Evolutionary conservation across 2,329 filamentous ascomycete genomes (phyloP), one percentile per base, ranked within the genome.

Genomic region (Aspergillus piperis): DNA sequence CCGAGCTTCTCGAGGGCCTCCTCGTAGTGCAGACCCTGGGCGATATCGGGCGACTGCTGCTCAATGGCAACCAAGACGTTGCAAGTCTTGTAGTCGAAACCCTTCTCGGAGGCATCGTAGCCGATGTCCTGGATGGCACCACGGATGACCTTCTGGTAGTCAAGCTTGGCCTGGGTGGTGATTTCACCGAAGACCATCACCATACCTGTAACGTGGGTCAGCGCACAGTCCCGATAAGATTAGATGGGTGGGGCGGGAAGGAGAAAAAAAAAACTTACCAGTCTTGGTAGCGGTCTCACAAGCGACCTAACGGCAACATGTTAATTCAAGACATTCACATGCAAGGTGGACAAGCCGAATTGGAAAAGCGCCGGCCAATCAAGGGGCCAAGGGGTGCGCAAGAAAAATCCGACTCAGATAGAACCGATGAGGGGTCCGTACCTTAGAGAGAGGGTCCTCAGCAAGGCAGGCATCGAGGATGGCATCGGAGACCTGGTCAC

Each of bases 271-370:
- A 25, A 65, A 70, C 74, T 61, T 91, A 81, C 95, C 95, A 71
- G 95, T 99, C 91, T 99, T 99, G 84, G 95, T 96, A 75, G 95
- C 95, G 70, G 94, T 97, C 86, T 99, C 95, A 82, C 95, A 99
- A 79, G 95, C 95, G 72, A 98, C 86, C 83, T 80, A 64, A 54
- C 52, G 55, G 53, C 27, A 58, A 19, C 52, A 41, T 49, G 59
- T 66, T 63, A 63, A 62, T 57, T 8, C 49, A 62, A 50, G 36
- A 30, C 57, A 61, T 58, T 41, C 52, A 60, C 23, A 30, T 36
- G 50, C 47, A 44, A 13, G 48, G n/a, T n/a, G 39, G 19, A 21
- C 7, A 44, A 17, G 27, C 17, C 25, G 11, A 5, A 32, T 30
- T n/a, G 36, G 17, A 27, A 47, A 44, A 17, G 39, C 39, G 41